Base-by-base conservation (phyloP, 2,329 filamentous ascomycete species). In the Pyrenochaeta sp. region DNA sequence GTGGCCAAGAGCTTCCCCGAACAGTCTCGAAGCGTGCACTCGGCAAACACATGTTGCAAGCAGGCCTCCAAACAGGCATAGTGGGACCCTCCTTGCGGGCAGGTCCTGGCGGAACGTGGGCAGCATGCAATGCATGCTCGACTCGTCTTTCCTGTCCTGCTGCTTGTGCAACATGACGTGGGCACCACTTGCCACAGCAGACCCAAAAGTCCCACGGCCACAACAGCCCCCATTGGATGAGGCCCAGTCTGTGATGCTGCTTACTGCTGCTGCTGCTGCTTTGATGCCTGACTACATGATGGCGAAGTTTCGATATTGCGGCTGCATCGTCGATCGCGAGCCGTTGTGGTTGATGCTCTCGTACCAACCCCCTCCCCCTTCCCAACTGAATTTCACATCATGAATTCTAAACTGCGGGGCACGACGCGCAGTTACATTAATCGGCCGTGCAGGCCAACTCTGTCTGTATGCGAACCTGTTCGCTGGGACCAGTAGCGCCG, bases 361-460 rank as follows among this genome's bases (percentile, higher is more conserved):
- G 29, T 21, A 37, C 49, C 44, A 51, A 4, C 23, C 21, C 27
- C n/a, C n/a, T n/a, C n/a, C n/a, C n/a, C n/a, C n/a, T n/a, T n/a
- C n/a, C 21, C 40, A n/a, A 18, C 31, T 47, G 42, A 41, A 55
- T 58, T 45, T 46, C 46, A 43, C 21, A 51, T 53, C 40, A 30
- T 47, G 56, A 69, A 72, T 65, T 49, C 58, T 66, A 70, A 66
- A 67, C 55, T 70, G 68, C 68, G 71, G 69, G 66, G 61, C 60
- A 55, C 52, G 51, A 58, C 57, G 63, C 64, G 54, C 59, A 61
- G 54, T 61, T 60, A 55, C 40, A 50, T 50, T 33, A 27, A 52
- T 44, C 30, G 29, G 41, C 42, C 52, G 57, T 54, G 54, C 45
- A 48, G 46, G 32, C 60, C 58, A 51, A 46, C 45, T 56, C 54